Evolutionary conservation across 2,329 filamentous ascomycete genomes (phyloP).

Genomic region (Dactylonectria estremocensis): DNA sequence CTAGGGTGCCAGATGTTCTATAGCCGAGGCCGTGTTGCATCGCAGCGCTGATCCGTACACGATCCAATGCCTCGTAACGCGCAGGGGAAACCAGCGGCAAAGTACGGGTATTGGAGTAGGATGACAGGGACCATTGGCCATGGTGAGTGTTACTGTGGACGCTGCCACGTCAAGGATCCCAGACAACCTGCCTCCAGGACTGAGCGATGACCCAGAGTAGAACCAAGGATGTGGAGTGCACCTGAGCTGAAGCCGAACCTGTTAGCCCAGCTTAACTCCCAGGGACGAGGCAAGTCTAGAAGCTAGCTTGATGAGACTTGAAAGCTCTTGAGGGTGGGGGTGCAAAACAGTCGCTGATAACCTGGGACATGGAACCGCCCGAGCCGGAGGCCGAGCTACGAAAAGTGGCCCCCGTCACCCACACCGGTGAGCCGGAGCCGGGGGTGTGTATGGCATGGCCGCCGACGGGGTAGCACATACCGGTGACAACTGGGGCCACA

Average conservation of each 20-base stretch:
- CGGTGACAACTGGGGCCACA: constrained; percentile 29
- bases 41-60: constrained; percentile 17
- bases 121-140: constrained; percentile 10
- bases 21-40: constrained; percentile 32
- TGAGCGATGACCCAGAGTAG: constrained; percentile 16
- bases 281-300: constrained; percentile 36
- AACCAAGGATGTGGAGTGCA: constrained; percentile 11
- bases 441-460: constrained; percentile 28
- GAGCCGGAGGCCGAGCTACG: constrained; percentile 35
- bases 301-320: constrained; percentile 34
- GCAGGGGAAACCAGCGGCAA: constrained; percentile 38
- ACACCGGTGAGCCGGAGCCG: constrained; percentile 46
- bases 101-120: constrained; percentile 31
- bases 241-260: constrained; percentile 10
- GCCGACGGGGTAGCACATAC: constrained; percentile 25
- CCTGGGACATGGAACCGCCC: constrained; percentile 26
- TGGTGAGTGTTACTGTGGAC: constrained; percentile 15
- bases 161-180: constrained; percentile 35
- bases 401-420: constrained; percentile 34
- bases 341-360: constrained; percentile 10
- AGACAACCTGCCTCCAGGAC: constrained; percentile 10
- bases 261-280: constrained; percentile 31
- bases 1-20: constrained; percentile 12
- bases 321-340: constrained; percentile 38
- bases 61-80: constrained; percentile 23